phyloP scores from a whole-genome alignment of 495 filamentous ascomycete genomes.

The Margaritispora aquatica region DNA sequence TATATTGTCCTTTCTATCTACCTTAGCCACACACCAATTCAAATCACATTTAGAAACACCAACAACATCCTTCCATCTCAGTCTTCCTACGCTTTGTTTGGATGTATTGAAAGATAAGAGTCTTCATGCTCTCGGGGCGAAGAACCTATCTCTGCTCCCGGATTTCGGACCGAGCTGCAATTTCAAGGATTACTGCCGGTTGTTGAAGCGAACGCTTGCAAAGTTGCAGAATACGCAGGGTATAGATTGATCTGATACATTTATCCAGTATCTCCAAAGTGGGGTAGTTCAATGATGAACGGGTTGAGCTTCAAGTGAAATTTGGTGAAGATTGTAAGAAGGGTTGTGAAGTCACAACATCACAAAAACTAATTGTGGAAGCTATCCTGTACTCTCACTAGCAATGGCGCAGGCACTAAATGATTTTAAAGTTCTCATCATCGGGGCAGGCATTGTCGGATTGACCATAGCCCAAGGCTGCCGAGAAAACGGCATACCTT shows the following conservation, averaged over 20 bases:
- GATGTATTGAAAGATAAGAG: too few species aligned
- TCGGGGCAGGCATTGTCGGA: background rate
- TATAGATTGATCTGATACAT: too few species aligned
- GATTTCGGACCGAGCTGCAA: background rate
- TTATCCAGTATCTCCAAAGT: background rate
- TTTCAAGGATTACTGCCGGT: background rate
- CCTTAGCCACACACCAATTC: too few species aligned
- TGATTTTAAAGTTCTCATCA: background rate
- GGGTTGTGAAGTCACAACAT: too few species aligned
- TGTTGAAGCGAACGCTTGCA: background rate
- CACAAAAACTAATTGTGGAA: background rate
- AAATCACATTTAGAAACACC: too few species aligned
- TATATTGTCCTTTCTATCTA: too few species aligned
- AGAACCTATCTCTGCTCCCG: background rate
- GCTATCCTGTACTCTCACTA: background rate
- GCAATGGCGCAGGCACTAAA: background rate
- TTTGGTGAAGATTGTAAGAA: too few species aligned
- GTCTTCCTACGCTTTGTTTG: too few species aligned
- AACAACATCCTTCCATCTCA: too few species aligned
- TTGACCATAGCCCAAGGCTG: background rate
- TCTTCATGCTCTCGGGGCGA: too few species aligned
- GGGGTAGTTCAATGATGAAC: background rate
- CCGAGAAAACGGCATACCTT: slow-evolving; percentile 21
- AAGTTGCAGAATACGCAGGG: too few species aligned
- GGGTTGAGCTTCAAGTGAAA: too few species aligned